Base-by-base conservation (phyloP, 2,329 filamentous ascomycete genomes). In the Thelonectria olida region DNA sequence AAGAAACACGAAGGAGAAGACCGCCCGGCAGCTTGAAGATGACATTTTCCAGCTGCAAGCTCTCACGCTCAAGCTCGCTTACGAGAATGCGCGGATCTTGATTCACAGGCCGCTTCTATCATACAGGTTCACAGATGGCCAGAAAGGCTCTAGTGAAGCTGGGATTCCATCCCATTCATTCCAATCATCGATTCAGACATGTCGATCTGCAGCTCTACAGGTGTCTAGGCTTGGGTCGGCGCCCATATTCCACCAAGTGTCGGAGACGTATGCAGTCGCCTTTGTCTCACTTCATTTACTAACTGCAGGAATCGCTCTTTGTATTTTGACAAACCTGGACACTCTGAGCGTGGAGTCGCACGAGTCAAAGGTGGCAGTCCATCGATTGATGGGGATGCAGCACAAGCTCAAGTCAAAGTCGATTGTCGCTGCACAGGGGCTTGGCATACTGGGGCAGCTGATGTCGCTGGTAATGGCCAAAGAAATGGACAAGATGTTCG, bases 71-170 rank as follows among this genome's bases (percentile, higher is more conserved):
- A 63, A 71, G 41, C 64, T 78, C 3, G 74, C 74, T 0, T 78
- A 69, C 31, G 69, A 78, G 15, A 78, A 77, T 34, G 67, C 74
- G 0, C 71, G 62, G 7, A 78, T 78, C 0, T 47, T 78, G 0
- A 54, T 74, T 0, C 65, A 78, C 4, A 59, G 67, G 2, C 67
- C 66, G 1, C 47, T 69, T 2, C 36, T 68, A 1, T 68, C 67
- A 0, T 62, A 54, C 10, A 63, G 12, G 7, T 28, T 25, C 15
- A 19, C 25, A 3, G 5, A 49, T 27, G n/a, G 12, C 13, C 2
- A 23, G 1, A 2, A 2, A 13, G 3, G 8, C 12, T 4, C 23
- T 2, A 38, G 31, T 17, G 22, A 39, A 22, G 7, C 34, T 1
- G 1, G 5, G 1, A 0, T 5, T n/a, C n/a, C 7, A 1, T 5